Evolutionary conservation across 352 stramenopile species (phyloP).

Genomic region (Phytopythium sindhum): DNA sequence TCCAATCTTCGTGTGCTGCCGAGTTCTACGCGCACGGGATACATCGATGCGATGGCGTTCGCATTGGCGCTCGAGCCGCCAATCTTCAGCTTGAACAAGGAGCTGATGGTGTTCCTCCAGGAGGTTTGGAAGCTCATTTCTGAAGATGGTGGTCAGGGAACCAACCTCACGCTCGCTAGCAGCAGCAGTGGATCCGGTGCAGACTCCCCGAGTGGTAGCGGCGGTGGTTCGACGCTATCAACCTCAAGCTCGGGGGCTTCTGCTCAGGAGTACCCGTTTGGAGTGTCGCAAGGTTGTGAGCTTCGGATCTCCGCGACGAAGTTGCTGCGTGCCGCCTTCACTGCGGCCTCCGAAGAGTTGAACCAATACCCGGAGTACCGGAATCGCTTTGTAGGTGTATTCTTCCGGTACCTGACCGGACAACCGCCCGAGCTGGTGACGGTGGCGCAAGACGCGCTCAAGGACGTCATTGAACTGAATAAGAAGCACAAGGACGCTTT

Average conservation of each 20-base stretch:
- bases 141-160: constrained; percentile 38
- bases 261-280: constrained; percentile 85
- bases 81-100: constrained; percentile 83
- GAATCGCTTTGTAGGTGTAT: constrained; percentile 85
- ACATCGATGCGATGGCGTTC: constrained; percentile 86
- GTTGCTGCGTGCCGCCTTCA: constrained; percentile 82
- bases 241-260: constrained; percentile 39
- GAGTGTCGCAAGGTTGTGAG: constrained; percentile 74
- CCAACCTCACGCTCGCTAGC: constrained; percentile 6
- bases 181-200: constrained; percentile 22
- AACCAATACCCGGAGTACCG: constrained; percentile 83
- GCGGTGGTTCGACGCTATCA: constrained; percentile 4
- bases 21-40: constrained; percentile 66
- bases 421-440: constrained; percentile 81
- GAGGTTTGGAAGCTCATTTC: constrained; percentile 85
- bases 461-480: constrained; percentile 80
- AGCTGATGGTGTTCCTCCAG: constrained; percentile 82
- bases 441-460: constrained; percentile 78
- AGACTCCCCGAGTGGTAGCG: constrained; percentile 7
- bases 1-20: constrained; percentile 73
- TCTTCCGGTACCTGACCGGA: constrained; percentile 90
- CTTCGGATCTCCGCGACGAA: constrained; percentile 86
- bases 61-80: constrained; percentile 66
- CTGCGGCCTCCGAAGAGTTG: constrained; percentile 76
- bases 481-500: constrained; percentile 85